phyloP scores from a whole-genome alignment of 2,329 filamentous ascomycete genomes.

The Alternaria triticimaculans region DNA sequence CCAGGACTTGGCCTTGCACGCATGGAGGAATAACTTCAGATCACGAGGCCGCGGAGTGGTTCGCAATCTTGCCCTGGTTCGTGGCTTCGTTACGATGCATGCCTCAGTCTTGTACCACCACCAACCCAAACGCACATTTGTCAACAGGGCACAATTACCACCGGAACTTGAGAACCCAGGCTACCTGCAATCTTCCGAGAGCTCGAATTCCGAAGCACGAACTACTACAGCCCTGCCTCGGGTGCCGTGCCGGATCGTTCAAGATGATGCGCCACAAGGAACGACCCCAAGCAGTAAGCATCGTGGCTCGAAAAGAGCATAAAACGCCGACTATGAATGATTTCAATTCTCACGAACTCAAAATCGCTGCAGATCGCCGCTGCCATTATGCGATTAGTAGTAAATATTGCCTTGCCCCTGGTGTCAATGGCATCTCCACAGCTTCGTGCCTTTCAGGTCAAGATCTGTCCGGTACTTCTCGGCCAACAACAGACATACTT shows the following conservation, averaged over 20 bases:
- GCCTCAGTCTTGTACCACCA: conserved; percentile 23
- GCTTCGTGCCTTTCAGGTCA: background rate
- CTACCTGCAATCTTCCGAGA: conserved; percentile 12
- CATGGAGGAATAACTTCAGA: background rate
- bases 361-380: background rate
- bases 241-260: background rate
- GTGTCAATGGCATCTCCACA: background rate
- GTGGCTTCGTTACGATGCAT: conserved; percentile 14
- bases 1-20: background rate
- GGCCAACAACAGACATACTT: background rate
- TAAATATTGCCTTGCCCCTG: background rate
- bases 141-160: conserved; percentile 20
- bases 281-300: background rate
- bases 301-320: background rate
- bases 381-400: background rate
- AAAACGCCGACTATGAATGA: background rate
- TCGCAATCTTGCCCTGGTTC: conserved; percentile 12
- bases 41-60: background rate
- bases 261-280: conserved; percentile 12
- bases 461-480: background rate
- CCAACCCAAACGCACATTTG: conserved; percentile 25
- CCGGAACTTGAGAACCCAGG: conserved; percentile 6
- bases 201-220: background rate
- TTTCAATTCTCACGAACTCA: background rate
- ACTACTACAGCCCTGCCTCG: conserved; percentile 1